These are phyloP conservation scores for Gloeopeniophorella convolvens DNA, from an alignment of 768 basidiomycete species.

Conservation along the genomic window DNA sequence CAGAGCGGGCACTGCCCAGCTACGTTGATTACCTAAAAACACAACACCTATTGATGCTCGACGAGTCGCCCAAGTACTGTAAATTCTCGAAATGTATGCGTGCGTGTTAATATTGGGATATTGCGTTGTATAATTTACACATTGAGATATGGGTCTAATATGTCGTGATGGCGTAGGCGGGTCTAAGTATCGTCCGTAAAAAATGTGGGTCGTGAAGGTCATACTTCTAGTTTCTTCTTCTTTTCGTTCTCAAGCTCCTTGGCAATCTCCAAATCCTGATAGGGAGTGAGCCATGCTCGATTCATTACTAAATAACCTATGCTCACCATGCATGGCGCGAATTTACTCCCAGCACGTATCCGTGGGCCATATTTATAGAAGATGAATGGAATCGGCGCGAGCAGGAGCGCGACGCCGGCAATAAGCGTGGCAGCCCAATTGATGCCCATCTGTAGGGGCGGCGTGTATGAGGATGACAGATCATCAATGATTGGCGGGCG, in stretches of 20 bases:
- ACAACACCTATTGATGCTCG: too few species aligned
- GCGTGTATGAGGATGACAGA: not conserved
- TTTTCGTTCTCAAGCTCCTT: slow-evolving; percentile 1
- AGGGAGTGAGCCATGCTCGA: not conserved
- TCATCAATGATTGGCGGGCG: not conserved
- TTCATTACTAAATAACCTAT: not conserved
- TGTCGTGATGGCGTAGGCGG: too few species aligned
- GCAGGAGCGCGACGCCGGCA: slow-evolving; percentile 16
- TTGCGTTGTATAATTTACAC: too few species aligned
- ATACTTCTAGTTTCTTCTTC: not conserved
- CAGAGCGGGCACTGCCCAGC: too few species aligned
- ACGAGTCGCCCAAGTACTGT: too few species aligned
- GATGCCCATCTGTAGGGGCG: slow-evolving; percentile 5
- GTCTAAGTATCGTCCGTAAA: too few species aligned
- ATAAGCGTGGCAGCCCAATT: slow-evolving; percentile 23
- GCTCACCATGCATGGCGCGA: slow-evolving; percentile 30
- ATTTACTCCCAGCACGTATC: slow-evolving; percentile 46
- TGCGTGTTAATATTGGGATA: too few species aligned
- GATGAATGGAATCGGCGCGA: slow-evolving; percentile 23
- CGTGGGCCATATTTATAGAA: slow-evolving; percentile 57
- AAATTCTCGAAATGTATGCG: too few species aligned
- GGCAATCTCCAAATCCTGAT: slow-evolving; percentile 14
- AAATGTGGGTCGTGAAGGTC: not conserved
- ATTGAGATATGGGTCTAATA: too few species aligned
- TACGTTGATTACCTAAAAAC: too few species aligned